These are phyloP conservation scores for Selenicereus undatus DNA, from an alignment of 148 eudicot genomes.

Conservation along the genomic window DNA sequence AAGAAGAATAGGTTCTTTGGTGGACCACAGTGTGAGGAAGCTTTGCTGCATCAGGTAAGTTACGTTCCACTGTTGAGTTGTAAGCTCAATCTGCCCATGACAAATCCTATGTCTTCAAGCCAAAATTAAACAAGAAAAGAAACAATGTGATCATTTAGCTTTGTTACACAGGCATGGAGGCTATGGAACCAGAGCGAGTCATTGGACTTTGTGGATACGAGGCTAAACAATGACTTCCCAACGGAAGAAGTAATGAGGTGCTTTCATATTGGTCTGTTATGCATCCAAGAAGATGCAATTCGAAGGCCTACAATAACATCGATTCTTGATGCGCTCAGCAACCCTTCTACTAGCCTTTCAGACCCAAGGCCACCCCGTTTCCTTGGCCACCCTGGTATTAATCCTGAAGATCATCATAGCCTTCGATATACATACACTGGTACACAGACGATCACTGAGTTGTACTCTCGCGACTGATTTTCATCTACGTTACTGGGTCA, in stretches of 20 bases:
- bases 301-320: not conserved
- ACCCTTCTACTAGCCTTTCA: not conserved
- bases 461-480: not conserved
- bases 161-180: conserved; percentile 14
- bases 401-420: not conserved
- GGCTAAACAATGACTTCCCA: not conserved
- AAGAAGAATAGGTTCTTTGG: not conserved
- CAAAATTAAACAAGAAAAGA: not conserved
- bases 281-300: conserved; percentile 9
- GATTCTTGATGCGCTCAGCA: not conserved
- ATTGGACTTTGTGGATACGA: conserved; percentile 6
- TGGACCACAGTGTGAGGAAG: not conserved
- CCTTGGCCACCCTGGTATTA: not conserved
- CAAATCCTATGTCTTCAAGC: not conserved
- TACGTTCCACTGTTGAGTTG: no score
- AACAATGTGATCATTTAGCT: not conserved
- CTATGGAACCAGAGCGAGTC: conserved; percentile 10
- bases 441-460: not conserved
- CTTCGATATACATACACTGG: not conserved
- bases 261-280: conserved; percentile 9
- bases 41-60: not conserved
- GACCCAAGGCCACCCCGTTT: not conserved
- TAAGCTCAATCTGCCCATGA: no score
- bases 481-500: not conserved
- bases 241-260: conserved; percentile 4